A percentile compares a stretch with the other conserved stretches of the same genome.
phyloP scores from a whole-genome alignment of 2,329 filamentous ascomycete species.

The Fusarium duplospermum region DNA sequence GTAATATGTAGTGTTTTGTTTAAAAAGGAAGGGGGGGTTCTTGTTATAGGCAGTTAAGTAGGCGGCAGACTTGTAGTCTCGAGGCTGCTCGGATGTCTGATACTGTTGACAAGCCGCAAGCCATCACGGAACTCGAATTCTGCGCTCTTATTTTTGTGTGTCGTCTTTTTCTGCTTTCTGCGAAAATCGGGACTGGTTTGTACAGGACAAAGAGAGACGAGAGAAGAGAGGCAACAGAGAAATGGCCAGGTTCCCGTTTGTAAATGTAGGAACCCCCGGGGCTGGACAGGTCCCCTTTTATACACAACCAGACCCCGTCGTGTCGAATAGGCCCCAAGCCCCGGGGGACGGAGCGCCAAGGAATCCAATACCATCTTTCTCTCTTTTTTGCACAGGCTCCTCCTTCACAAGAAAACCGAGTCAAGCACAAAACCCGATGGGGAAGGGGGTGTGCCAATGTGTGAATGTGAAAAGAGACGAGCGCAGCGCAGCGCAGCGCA shows the following conservation, averaged over 20 bases:
- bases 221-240: background rate
- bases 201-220: background rate
- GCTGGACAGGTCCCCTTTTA: slow-evolving; percentile 34
- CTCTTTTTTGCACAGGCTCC: background rate
- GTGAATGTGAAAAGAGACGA: slow-evolving; percentile 4
- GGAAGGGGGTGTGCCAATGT: slow-evolving; percentile 34
- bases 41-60: slow-evolving; percentile 43
- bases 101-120: slow-evolving; percentile 41
- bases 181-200: slow-evolving; percentile 7
- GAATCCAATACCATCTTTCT: background rate
- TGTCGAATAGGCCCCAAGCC: slow-evolving; percentile 1
- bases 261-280: slow-evolving; percentile 7
- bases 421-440: slow-evolving; percentile 12
- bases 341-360: slow-evolving; percentile 27
- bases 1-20: background rate
- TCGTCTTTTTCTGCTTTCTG: slow-evolving; percentile 10
- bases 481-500: background rate
- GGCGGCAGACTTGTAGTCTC: slow-evolving; percentile 44
- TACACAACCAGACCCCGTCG: slow-evolving; percentile 4
- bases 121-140: slow-evolving; percentile 39
- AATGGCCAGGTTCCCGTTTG: slow-evolving; percentile 6
- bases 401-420: slow-evolving; percentile 3
- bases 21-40: slow-evolving; percentile 16
- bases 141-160: slow-evolving; percentile 7
- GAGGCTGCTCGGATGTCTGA: slow-evolving; percentile 41